Percentiles rank a stretch among this genome's conserved stretches.
phyloP scores from a whole-genome alignment of 108 stramenopile species.

The Pseudonitzschia multiseries region DNA sequence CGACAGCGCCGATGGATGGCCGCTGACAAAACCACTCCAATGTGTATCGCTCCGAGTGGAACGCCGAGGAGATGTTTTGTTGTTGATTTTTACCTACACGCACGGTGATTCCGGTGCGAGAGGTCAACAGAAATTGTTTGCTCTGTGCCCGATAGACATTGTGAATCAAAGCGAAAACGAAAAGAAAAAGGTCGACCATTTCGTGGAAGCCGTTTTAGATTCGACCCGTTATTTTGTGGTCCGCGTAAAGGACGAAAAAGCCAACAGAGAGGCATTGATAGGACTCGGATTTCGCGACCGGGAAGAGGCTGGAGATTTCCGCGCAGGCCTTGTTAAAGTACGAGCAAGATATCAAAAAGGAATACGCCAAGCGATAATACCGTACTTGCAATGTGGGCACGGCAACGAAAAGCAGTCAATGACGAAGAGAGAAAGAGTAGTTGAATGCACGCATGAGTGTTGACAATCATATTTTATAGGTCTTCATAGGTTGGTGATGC shows the following conservation, averaged over 20 bases:
- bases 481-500: background rate
- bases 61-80: constrained; percentile 43
- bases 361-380: constrained; percentile 1
- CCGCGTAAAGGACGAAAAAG: constrained; percentile 64
- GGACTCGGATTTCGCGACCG: constrained; percentile 85
- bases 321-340: constrained; percentile 68
- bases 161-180: constrained; percentile 27
- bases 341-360: constrained; percentile 31
- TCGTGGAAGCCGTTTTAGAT: constrained; percentile 74
- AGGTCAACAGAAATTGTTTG: constrained; percentile 35
- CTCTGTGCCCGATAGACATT: constrained; percentile 42
- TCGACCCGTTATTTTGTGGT: constrained; percentile 82
- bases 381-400: background rate
- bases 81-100: constrained; percentile 51
- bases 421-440: background rate
- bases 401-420: background rate
- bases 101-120: constrained; percentile 24
- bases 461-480: background rate
- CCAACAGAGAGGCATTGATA: constrained; percentile 67
- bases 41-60: constrained; percentile 50
- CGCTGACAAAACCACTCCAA: constrained; percentile 47
- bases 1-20: constrained; percentile 57
- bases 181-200: constrained; percentile 53
- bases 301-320: constrained; percentile 80
- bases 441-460: too few relatives aligned